Evolutionary conservation across 2,329 filamentous ascomycete species (phyloP).

Genomic region (Metarhizium anisopliae): DNA sequence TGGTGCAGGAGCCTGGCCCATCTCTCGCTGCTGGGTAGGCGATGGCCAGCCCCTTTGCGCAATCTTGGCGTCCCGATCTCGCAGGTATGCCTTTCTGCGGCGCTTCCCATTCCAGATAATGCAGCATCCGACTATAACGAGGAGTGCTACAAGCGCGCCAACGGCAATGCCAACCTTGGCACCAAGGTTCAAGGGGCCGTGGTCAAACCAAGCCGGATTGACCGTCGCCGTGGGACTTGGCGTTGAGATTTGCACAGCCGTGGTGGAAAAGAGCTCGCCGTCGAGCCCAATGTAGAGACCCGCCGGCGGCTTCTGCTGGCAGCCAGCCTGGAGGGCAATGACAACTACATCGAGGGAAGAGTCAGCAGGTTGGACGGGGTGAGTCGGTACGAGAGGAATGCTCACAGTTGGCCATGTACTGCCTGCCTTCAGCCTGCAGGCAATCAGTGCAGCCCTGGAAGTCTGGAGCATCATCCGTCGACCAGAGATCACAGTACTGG

Average conservation of each 20-base stretch:
- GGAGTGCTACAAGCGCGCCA: conserved; percentile 37
- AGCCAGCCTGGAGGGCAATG: conserved; percentile 45
- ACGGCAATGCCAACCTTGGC: conserved; percentile 51
- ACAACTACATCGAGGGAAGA: conserved; percentile 28
- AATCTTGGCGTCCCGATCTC: conserved; percentile 33
- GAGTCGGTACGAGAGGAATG: conserved; percentile 4
- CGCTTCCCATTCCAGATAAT: conserved; percentile 50
- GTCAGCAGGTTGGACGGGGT: not conserved
- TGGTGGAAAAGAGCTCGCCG: conserved; percentile 43
- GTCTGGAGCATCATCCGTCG: conserved; percentile 25
- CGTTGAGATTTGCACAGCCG: conserved; percentile 38
- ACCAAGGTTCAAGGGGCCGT: conserved; percentile 40
- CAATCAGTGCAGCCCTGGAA: conserved; percentile 36
- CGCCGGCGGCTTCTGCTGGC: conserved; percentile 38
- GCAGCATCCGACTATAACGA: conserved; percentile 39
- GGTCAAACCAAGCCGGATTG: conserved; percentile 29
- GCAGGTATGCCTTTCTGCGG: conserved; percentile 42
- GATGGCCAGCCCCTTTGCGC: conserved; percentile 33
- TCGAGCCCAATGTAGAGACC: conserved; percentile 40
- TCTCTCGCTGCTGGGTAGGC: conserved; percentile 16
- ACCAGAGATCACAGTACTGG: conserved; percentile 46
- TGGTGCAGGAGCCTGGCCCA: conserved; percentile 21
- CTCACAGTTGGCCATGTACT: conserved; percentile 47
- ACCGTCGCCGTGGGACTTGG: conserved; percentile 33
- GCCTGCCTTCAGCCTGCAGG: conserved; percentile 25